Evolutionary conservation across 306 rosid species (phyloP), one percentile per base, ranked within the genome.

Genomic region (Lagenaria siceraria): DNA sequence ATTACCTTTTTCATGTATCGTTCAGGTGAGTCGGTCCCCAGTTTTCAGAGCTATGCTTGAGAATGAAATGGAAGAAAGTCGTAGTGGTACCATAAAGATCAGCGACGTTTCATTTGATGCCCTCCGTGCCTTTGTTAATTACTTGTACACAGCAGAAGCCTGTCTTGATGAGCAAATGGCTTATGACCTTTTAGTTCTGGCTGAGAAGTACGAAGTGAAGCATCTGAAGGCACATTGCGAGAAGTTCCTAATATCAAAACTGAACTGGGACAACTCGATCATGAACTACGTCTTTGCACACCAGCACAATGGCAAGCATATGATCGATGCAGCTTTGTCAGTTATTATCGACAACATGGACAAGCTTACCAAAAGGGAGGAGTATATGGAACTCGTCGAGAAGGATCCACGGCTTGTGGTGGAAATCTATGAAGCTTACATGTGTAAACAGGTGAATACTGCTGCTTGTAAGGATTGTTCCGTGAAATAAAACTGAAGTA

Each of bases 21-120:
- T 74, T 71, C 87, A 92, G 97, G 86, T 61, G 55, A 90, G 86
- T 60, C 95, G 96, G 68, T 94, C 98, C 43, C 96, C 89, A 5
- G 97, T 94, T 49, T 92, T 94, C 81, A 84, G 77, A 86, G 96
- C 95, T 53, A 92, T 94, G 95, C 90, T 94, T 0, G 96, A 92
- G 81, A 92, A 85, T 66, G 91, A 94, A 60, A 94, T 92, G 98
- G 85, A 86, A 63, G 95, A 94, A 85, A 89, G 92, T 72, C 89
- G 85, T 74, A 94, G 93, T 12, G 92, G 96, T 75, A 92, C 89
- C 58, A 90, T 94, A 53, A 94, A 82, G 84, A 89, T 94, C 27
- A 25, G 89, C 6, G 97, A 90, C 24, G 96, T 90, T 21, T 85
- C 96, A 17, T 83, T 84, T 10, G 84, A 92, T n/a, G 87, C 89